Evolutionary conservation across 441 rosid genomes (phyloP), one percentile per base, ranked within the genome.

Genomic region (Erodium moschatum): DNA sequence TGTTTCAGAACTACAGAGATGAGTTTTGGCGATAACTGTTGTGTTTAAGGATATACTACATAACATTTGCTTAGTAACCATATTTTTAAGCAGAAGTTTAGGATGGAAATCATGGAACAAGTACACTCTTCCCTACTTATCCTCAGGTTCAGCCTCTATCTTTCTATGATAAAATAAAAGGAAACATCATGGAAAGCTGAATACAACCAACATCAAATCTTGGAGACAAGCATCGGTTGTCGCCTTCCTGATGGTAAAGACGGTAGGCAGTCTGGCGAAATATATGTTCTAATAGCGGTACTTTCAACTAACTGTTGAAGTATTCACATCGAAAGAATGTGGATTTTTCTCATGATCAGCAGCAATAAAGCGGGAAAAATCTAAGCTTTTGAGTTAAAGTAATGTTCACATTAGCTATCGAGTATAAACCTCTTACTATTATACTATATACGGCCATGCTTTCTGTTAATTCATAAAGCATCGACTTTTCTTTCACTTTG

Each of bases 1-100:
- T 77, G 87, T 44, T 44, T 7, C 9, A 38, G 9, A 38, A 6
- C 42, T 38, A 5, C 42, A 38, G 42, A 38, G 10, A 38, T 29
- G 19, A 31, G 38, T 66, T 74, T 62, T 75, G n/a, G 50, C n/a
- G 50, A 44, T 44, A 40, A 40, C 46, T 2, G 35, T 5, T 40
- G 9, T 44, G 50, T 12, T 40, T 44, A 44, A 44, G 50, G 9
- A 44, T 44, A 44, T 44, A 44, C 50, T 9, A 44, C 8, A 44
- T 1, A 44, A 44, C 50, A 44, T 40, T 44, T 44, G n/a, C 50
- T 12, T 44, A 44, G 48, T 42, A 42, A 9, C 50, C 50, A 9
- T 44, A 44, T 44, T 44, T 50, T 50, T n/a, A 50, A 15, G 58
- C 18, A 13, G 0, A 13, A 13, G 58, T 50, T 50, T 50, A 50